A percentile compares a stretch with the other conserved stretches of the same genome.
Evolutionary conservation across 208 protist genomes (phyloP).

Genomic region (Balamuthia mandrillaris): DNA sequence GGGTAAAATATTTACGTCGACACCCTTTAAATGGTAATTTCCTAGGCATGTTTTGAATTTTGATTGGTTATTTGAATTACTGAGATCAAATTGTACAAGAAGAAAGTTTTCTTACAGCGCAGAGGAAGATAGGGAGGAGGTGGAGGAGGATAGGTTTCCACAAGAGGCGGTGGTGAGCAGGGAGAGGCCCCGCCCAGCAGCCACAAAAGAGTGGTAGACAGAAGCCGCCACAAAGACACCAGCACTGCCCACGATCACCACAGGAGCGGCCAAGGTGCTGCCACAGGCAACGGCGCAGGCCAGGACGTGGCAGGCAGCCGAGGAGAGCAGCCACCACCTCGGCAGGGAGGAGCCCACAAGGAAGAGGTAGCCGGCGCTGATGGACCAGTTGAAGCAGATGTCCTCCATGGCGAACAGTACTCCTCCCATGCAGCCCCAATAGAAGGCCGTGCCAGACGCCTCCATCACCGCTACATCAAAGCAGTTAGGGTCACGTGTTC

Average conservation of each 20-base stretch:
- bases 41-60: too few relatives aligned
- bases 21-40: too few relatives aligned
- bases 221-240: constrained; percentile 16
- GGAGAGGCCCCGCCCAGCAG: neutral
- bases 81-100: too few relatives aligned
- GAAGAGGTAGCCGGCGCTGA: neutral
- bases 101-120: too few relatives aligned
- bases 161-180: too few relatives aligned
- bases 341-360: neutral
- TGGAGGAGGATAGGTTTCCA: too few relatives aligned
- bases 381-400: constrained; percentile 21
- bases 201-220: constrained; percentile 6
- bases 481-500: neutral
- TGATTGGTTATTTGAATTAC: too few relatives aligned
- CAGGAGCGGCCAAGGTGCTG: constrained; percentile 9
- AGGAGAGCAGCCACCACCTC: neutral
- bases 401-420: neutral
- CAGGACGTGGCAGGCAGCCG: constrained; percentile 23
- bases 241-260: constrained; percentile 7
- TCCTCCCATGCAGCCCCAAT: constrained; percentile 16
- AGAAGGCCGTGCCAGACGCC: constrained; percentile 11
- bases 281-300: constrained; percentile 3
- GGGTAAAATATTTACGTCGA: too few relatives aligned
- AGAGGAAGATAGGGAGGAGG: too few relatives aligned
- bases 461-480: neutral